These are phyloP conservation scores for Raddia guianensis DNA, from an alignment of 176 grass and related monocot species.

Conservation along the genomic window DNA sequence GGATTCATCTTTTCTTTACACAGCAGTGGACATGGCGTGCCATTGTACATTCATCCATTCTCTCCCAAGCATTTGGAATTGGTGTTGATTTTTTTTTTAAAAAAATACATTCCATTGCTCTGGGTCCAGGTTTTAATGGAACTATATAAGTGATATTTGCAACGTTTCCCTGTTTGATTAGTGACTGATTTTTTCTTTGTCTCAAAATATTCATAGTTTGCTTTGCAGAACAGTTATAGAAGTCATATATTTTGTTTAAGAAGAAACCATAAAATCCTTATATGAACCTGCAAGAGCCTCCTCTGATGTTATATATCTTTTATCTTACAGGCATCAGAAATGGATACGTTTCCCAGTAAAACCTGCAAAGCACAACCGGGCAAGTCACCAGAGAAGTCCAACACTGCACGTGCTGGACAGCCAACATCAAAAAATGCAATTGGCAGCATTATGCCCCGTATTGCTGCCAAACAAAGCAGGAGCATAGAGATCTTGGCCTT, in stretches of 20 bases:
- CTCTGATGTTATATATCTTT: background rate
- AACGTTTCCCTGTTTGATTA: background rate
- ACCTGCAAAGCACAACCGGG: slow-evolving; percentile 21
- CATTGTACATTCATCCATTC: background rate
- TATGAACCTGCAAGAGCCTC: background rate
- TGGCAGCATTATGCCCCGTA: background rate
- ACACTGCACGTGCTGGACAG: background rate
- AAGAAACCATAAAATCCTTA: background rate
- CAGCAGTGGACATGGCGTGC: background rate
- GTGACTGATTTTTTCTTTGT: background rate
- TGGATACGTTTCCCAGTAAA: slow-evolving; percentile 25
- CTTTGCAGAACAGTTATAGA: background rate
- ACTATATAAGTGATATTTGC: background rate
- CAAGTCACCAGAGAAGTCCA: slow-evolving; percentile 34
- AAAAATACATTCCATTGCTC: background rate
- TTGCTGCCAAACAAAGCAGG: slow-evolving; percentile 37
- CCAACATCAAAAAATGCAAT: background rate
- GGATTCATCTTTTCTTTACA: background rate
- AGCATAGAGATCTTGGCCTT: slow-evolving; percentile 57
- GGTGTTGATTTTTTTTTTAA: background rate
- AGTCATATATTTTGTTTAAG: background rate
- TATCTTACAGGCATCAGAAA: slow-evolving; percentile 42
- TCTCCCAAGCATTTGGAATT: background rate
- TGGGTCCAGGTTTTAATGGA: background rate
- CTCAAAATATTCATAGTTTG: background rate